Conservation (phyloP, 2,329 filamentous ascomycete species). For the Talaromyces sp. region DNA sequence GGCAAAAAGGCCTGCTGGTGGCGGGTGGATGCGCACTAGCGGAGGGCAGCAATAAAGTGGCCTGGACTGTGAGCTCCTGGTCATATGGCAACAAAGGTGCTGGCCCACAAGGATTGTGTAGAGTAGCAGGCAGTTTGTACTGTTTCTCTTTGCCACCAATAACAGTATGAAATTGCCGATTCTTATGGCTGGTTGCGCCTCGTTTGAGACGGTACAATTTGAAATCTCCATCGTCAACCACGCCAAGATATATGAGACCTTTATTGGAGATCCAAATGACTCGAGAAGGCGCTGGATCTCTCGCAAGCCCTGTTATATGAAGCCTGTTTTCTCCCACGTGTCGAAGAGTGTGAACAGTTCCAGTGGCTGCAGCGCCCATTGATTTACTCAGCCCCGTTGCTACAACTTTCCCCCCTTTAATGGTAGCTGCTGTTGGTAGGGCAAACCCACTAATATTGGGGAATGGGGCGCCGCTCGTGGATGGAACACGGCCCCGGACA, state of each 20-base stretch:
- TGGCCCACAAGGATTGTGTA: conserved; percentile 62
- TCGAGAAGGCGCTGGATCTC: conserved; percentile 44
- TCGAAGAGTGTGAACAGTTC: conserved; percentile 51
- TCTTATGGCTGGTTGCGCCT: conserved; percentile 55
- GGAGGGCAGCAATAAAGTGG: conserved; percentile 47
- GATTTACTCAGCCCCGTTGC: conserved; percentile 55
- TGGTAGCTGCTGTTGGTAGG: conserved; percentile 50
- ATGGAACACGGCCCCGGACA: conserved; percentile 59
- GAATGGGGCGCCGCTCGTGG: conserved; percentile 45
- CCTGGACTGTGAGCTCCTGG: conserved; percentile 39
- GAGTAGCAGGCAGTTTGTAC: conserved; percentile 65
- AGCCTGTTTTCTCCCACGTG: conserved; percentile 54
- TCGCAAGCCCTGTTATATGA: conserved; percentile 45
- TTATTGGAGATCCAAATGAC: conserved; percentile 51
- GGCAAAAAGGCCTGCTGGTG: conserved; percentile 43
- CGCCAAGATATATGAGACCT: conserved; percentile 45
- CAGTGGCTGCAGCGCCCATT: conserved; percentile 52
- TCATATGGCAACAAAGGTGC: conserved; percentile 60
- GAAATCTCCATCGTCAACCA: conserved; percentile 50
- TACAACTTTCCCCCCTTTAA: conserved; percentile 51
- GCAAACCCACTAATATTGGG: conserved; percentile 48
- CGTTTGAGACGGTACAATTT: conserved; percentile 48
- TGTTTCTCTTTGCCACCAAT: conserved; percentile 64
- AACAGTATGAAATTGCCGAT: conserved; percentile 57
- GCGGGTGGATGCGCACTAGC: conserved; percentile 46